A percentile compares a stretch with the other conserved stretches of the same genome.
Conservation (phyloP, 2,329 filamentous ascomycete genomes). For the Pseudocercospora vitis region DNA sequence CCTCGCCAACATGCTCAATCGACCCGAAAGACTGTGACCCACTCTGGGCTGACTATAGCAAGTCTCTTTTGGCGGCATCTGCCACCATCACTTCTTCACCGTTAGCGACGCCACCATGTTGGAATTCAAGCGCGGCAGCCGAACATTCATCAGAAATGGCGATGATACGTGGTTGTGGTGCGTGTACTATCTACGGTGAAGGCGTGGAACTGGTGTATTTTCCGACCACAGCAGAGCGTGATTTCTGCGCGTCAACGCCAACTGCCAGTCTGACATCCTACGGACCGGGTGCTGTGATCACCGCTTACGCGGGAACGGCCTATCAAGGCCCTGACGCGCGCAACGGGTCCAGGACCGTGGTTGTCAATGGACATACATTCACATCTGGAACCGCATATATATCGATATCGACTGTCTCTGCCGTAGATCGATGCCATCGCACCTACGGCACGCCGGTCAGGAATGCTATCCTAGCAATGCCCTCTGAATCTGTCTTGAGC, state of each 20-base stretch:
- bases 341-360: constrained; percentile 1
- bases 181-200: constrained; percentile 36
- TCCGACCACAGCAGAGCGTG: constrained; percentile 27
- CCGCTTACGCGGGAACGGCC: constrained; percentile 28
- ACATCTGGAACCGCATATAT: constrained; percentile 36
- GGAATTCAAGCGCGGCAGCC: constrained; percentile 23
- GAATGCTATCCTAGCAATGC: constrained; percentile 33
- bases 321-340: constrained; percentile 15
- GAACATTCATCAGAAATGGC: constrained; percentile 16
- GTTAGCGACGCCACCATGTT: constrained; percentile 29
- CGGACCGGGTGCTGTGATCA: constrained; percentile 26
- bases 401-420: constrained; percentile 32
- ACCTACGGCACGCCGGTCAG: constrained; percentile 24
- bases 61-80: constrained; percentile 20
- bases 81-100: constrained; percentile 23
- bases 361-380: constrained; percentile 31
- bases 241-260: constrained; percentile 35
- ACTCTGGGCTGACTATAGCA: constrained; percentile 32
- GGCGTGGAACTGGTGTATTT: constrained; percentile 36
- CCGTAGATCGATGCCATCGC: constrained; percentile 29
- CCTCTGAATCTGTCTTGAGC: constrained; percentile 32
- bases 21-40: constrained; percentile 32
- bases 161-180: constrained; percentile 31
- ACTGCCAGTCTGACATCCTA: constrained; percentile 31
- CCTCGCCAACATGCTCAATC: constrained; percentile 31